These are phyloP conservation scores for Escovopsis sp. DNA, from an alignment of 2,329 filamentous ascomycete species.

Conservation along the genomic window DNA sequence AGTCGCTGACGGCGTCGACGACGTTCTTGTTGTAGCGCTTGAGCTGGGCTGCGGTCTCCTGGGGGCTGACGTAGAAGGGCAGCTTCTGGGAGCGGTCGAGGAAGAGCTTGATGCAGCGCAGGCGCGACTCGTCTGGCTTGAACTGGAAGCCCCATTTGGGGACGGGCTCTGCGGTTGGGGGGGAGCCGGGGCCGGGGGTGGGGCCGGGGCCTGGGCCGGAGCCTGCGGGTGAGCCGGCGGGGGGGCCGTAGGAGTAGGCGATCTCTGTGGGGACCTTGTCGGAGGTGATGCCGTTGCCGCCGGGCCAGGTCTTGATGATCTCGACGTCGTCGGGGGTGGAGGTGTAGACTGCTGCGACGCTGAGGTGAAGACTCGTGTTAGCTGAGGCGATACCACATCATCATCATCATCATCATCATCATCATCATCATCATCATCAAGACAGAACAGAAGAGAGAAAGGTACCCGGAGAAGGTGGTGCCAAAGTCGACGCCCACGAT, in stretches of 20 bases:
- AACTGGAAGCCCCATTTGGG: conserved; percentile 76
- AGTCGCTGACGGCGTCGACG: conserved; percentile 66
- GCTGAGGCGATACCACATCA: no score
- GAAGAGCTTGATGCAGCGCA: conserved; percentile 75
- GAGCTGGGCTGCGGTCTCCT: conserved; percentile 65
- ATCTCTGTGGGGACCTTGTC: conserved; percentile 78
- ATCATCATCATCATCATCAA: neutral
- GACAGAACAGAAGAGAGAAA: neutral
- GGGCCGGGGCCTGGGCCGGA: conserved; percentile 29
- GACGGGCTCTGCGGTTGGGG: conserved; percentile 27
- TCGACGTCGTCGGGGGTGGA: conserved; percentile 67
- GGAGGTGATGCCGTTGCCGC: conserved; percentile 72
- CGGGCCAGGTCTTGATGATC: conserved; percentile 75
- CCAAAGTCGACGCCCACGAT: conserved; percentile 74
- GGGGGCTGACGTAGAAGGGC: conserved; percentile 63
- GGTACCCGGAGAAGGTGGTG: conserved; percentile 65
- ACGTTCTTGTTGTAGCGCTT: conserved; percentile 62
- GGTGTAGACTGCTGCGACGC: conserved; percentile 57
- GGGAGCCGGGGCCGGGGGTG: conserved; percentile 11
- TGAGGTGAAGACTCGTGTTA: no score
- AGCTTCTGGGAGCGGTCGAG: conserved; percentile 69
- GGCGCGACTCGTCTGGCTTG: conserved; percentile 58
- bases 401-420: no score
- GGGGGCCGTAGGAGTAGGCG: conserved; percentile 35
- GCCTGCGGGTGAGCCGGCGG: conserved; percentile 16